These are phyloP conservation scores for Saxophila tyrrhenica DNA, from an alignment of 495 filamentous ascomycete genomes.

Conservation along the genomic window DNA sequence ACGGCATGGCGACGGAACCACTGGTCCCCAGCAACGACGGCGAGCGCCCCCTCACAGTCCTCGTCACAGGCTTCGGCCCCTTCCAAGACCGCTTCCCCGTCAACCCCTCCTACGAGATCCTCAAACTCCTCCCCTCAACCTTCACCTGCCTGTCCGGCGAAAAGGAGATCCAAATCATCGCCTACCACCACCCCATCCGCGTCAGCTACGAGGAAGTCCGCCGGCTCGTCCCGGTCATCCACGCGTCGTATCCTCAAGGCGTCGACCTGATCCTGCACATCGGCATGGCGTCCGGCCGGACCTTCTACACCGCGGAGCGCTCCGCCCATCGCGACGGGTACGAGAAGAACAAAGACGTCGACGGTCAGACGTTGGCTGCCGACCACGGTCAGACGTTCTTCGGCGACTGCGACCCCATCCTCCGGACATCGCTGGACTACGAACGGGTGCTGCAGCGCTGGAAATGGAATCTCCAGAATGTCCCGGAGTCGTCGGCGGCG, in stretches of 20 bases:
- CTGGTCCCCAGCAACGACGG: background rate
- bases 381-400: slow-evolving; percentile 42
- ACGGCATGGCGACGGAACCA: background rate
- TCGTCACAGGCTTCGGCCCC: slow-evolving; percentile 19
- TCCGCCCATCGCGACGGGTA: slow-evolving; percentile 70
- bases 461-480: slow-evolving; percentile 31
- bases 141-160: slow-evolving; percentile 8
- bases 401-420: slow-evolving; percentile 33
- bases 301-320: slow-evolving; percentile 58
- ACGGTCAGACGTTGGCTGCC: slow-evolving; percentile 45
- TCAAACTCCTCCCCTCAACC: slow-evolving; percentile 7
- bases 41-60: slow-evolving; percentile 5
- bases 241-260: background rate
- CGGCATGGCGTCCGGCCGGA: slow-evolving; percentile 63
- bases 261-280: slow-evolving; percentile 66
- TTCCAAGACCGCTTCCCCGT: slow-evolving; percentile 14
- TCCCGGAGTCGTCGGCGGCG: slow-evolving; percentile 1
- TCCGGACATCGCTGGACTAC: slow-evolving; percentile 41
- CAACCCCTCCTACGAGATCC: slow-evolving; percentile 17
- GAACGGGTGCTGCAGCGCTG: slow-evolving; percentile 47
- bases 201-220: slow-evolving; percentile 60
- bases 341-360: slow-evolving; percentile 55
- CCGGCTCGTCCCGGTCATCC: slow-evolving; percentile 42
- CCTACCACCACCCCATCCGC: slow-evolving; percentile 53
- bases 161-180: slow-evolving; percentile 45